Evolutionary conservation across 1,284 basidiomycete species (phyloP), one percentile per base, ranked within the genome.

Genomic region (Phylloporus gajari): DNA sequence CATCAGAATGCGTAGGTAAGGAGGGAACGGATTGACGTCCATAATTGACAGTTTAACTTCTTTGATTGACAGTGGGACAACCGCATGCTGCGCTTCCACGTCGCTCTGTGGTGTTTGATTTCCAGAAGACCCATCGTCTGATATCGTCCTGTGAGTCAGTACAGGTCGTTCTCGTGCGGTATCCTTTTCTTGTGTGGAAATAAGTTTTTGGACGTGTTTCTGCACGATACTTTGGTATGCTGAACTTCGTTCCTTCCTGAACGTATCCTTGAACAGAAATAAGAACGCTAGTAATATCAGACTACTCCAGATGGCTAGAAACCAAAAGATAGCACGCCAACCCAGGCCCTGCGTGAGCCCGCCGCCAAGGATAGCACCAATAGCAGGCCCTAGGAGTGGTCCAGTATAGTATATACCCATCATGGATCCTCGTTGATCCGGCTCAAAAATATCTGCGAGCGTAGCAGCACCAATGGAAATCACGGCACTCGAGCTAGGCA

Each of bases 221-320:
- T 46, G 40, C 11, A 51, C 11, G 62, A 64, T n/a, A 5, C 27
- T 32, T 64, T 64, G 44, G 62, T 46, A 64, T 32, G 62, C 13
- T 11, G 35, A 46, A 46, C 62, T 64, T 42, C 62, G 62, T 13
- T 64, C 62, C 27, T 64, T 64, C 62, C 62, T 64, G 27, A 64
- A 64, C 9, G 62, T 64, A 21, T 64, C 62, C 15, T 64, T 64
- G 62, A 46, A 64, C 5, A 46, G 27, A 30, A 64, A 64, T 7
- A 64, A 21, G 62, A 64, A 64, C 5, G 62, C 62, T 23, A 7
- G 23, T 13, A 64, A 42, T 64, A 64, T 64, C 27, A 46, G 9
- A 19, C 62, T 30, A 32, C 62, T 44, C 44, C 44, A 64, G 23
- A 64, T 64, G 9, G 44, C 62, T 42, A 64, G 17, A 30, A 64